Percentiles rank a stretch among this genome's conserved stretches.
Conservation (phyloP, 495 filamentous ascomycete species). For the Pseudevernia furfuracea region DNA sequence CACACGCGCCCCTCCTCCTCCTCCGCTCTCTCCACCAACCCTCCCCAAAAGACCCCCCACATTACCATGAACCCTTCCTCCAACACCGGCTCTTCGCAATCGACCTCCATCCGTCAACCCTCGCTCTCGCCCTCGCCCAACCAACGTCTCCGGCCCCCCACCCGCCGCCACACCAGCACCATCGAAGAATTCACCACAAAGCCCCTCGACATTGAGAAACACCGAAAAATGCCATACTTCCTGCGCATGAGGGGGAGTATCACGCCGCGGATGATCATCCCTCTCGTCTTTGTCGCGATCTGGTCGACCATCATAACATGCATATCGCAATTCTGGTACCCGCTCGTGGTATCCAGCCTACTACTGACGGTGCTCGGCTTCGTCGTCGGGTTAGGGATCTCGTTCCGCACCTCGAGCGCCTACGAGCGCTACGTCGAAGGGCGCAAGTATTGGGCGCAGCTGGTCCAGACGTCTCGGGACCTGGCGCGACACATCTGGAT, state of each 20-base stretch:
- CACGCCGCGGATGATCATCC: constrained; percentile 71
- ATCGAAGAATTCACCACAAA: constrained; percentile 18
- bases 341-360: constrained; percentile 56
- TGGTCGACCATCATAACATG: constrained; percentile 67
- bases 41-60: background rate
- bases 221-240: constrained; percentile 77
- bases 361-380: constrained; percentile 83
- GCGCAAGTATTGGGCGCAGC: constrained; percentile 66
- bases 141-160: constrained; percentile 4
- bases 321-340: constrained; percentile 47
- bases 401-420: constrained; percentile 75
- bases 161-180: constrained; percentile 14
- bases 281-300: constrained; percentile 54
- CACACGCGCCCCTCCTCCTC: constrained; percentile 1
- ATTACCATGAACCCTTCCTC: background rate
- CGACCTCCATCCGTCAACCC: background rate
- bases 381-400: constrained; percentile 75
- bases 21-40: background rate
- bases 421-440: constrained; percentile 76
- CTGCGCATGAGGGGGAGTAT: constrained; percentile 75
- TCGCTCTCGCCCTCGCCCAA: background rate
- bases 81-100: background rate
- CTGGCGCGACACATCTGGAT: constrained; percentile 76
- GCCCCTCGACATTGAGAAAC: constrained; percentile 62
- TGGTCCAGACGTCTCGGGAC: constrained; percentile 64